Evolutionary conservation across 495 filamentous ascomycete species (phyloP).

Genomic region (Aspergillus sclerotioniger): DNA sequence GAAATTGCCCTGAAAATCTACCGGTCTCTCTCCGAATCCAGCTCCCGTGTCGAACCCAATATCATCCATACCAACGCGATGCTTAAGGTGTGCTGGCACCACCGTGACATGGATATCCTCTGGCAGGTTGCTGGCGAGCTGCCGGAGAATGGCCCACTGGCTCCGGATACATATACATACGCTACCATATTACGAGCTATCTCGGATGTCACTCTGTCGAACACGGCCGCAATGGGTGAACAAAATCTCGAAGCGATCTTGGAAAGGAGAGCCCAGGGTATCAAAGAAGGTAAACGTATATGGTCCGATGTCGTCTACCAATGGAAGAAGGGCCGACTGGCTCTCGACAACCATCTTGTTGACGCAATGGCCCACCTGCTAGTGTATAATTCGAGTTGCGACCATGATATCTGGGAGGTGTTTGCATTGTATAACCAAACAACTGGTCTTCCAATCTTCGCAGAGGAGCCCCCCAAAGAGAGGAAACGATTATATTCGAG

Average conservation of each 20-base stretch:
- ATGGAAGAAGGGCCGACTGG: conserved; percentile 67
- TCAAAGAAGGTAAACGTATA: conserved; percentile 61
- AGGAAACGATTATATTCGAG: not conserved
- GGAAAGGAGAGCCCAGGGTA: conserved; percentile 30
- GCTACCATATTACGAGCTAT: conserved; percentile 78
- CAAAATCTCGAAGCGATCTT: conserved; percentile 36
- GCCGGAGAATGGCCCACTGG: conserved; percentile 55
- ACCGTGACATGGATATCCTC: conserved; percentile 68
- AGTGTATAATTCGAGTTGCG: conserved; percentile 48
- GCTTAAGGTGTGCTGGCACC: conserved; percentile 71
- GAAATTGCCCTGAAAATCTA: conserved; percentile 67
- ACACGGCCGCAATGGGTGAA: conserved; percentile 26
- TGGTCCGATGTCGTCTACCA: conserved; percentile 77
- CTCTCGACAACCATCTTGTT: conserved; percentile 71
- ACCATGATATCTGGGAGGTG: conserved; percentile 64
- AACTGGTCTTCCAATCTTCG: conserved; percentile 60
- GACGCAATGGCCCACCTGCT: conserved; percentile 74
- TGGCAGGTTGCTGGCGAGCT: conserved; percentile 68
- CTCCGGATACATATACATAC: conserved; percentile 70
- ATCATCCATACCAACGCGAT: conserved; percentile 85
- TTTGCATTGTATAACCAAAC: conserved; percentile 74
- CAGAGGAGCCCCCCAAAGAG: conserved; percentile 20
- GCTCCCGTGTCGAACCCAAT: conserved; percentile 58
- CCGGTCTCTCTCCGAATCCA: conserved; percentile 60
- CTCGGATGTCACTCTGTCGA: conserved; percentile 31